These are phyloP conservation scores for Blumeria graminis DNA, from an alignment of 2,329 filamentous ascomycete genomes.

Conservation along the genomic window DNA sequence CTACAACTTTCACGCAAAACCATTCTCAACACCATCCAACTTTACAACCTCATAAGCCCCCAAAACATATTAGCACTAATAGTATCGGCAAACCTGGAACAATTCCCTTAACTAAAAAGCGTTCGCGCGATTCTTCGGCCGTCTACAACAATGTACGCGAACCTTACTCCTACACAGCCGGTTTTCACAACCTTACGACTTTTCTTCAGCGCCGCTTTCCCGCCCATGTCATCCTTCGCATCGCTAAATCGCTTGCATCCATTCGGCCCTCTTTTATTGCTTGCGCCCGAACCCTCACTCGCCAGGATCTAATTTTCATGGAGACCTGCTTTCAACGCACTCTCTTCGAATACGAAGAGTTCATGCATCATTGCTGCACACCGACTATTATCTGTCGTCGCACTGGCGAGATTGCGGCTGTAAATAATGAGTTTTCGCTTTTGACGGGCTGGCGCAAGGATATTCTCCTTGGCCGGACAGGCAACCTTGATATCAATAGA, in stretches of 20 bases:
- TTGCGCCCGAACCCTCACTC: constrained; percentile 68
- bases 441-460: constrained; percentile 87
- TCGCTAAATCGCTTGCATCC: constrained; percentile 67
- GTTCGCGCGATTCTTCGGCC: constrained; percentile 48
- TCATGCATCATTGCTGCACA: constrained; percentile 67
- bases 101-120: constrained; percentile 18
- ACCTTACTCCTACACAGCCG: constrained; percentile 73
- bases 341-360: constrained; percentile 79
- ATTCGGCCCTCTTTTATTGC: constrained; percentile 87
- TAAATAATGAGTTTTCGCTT: constrained; percentile 91
- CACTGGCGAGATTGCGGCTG: constrained; percentile 82
- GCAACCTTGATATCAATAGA: constrained; percentile 66
- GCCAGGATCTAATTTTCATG: constrained; percentile 85
- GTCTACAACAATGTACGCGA: constrained; percentile 80
- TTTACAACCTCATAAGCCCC: constrained; percentile 10
- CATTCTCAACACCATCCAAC: constrained; percentile 7
- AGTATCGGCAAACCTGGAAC: too few relatives aligned
- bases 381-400: constrained; percentile 80
- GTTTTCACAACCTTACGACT: constrained; percentile 70
- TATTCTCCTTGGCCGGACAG: constrained; percentile 63
- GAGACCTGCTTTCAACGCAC: constrained; percentile 92
- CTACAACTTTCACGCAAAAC: constrained; percentile 12
- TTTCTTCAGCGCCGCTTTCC: constrained; percentile 60
- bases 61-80: constrained; percentile 4
- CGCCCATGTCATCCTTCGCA: constrained; percentile 50